Evolutionary conservation across 1,284 basidiomycete genomes (phyloP), one percentile per base, ranked within the genome.

Genomic region (Crucibulum cyathiforme): DNA sequence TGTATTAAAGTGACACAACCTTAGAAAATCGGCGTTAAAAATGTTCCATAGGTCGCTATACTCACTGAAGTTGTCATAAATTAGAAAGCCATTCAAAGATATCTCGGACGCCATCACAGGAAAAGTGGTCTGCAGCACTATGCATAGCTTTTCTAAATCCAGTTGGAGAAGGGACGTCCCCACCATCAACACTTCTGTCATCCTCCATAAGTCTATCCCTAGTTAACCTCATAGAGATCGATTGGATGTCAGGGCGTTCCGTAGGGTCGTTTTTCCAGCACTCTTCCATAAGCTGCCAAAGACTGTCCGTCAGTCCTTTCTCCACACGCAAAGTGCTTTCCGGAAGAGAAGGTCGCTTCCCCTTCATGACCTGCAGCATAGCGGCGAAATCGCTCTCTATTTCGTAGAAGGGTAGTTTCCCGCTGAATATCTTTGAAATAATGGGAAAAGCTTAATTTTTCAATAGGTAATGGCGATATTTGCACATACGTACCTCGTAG

Each of bases 401-500:
- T 9, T 49, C 24, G 31, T 19, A 15, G 31, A 49, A 49, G 8
- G 48, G 48, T 15, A 34, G 7, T 8, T 34, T 8, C 8, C 48
- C 48, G 3, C 19, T 49, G 31, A 49, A 49, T 19, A 49, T 34
- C 48, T 49, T 7, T 15, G 31, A 13, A 8, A 34, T 34, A 7
- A 24, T 15, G 7, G 9, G 2, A 7, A n/a, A 19, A 19, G 7
- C 2, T 49, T 34, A 49, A 15, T 19, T 9, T 8, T 15, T 68
- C 60, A 9, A 15, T 13, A 13, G 8, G 35, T 24, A 12, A 31
- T 19, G n/a, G 13, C 5, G 5, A 4, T 31, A 31, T 31, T 31
- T 3, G 3, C 24, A 5, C 31, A 17, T 5, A 19, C 43, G 13
- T 36, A 70, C 69, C 60, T 67, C 67, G 34, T 69, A 58, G 49